Base-by-base conservation (phyloP, 805 yeast species). In the Ogataea siamensis region DNA sequence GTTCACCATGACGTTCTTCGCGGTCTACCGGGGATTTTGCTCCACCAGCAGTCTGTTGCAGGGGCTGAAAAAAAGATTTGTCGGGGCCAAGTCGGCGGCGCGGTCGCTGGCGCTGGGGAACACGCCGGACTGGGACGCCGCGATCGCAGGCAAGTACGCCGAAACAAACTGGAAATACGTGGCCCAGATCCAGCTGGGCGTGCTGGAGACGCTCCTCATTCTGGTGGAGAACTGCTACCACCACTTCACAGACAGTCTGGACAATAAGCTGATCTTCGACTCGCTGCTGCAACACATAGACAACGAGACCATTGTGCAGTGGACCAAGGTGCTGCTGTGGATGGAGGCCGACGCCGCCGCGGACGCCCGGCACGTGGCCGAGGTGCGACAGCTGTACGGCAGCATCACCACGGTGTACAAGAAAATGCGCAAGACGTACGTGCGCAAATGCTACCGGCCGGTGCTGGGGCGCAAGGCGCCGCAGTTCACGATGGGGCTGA, bases 111-210 rank as follows among this genome's bases (percentile, higher is more conserved):
- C 32, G 5, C 30, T 31, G 8, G 30, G 38, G 7, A 39, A 28
- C 15, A 28, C 54, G 24, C 88, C 87, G 0, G 73, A 73, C 27
- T 84, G 93, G 93, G 68, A 67, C 12, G 46, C 63, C 7, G 37
- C 54, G 7, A 35, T 62, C 4, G 66, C 67, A 29, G 65, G 73
- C 18, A 64, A 60, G 12, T 40, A 51, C 33, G 31, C 45, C 0
- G 72, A 73, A 3, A 68, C 83, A 22, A 83, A 82, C 49, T 79
- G 82, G 71, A 72, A 71, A 30, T 71, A 78, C 38, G 79, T 86
- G 30, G 79, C 83, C 8, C 86, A 81, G 53, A 84, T 89, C 28
- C 93, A 88, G 55, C 69, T 83, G 25, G 94, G 94, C 27, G 77
- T 88, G 21, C 66, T 88, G 42, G 94, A 86, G 55, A 86, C 87